phyloP scores from a whole-genome alignment of 305 asterid genomes.

The Fraxinus angustifolia region DNA sequence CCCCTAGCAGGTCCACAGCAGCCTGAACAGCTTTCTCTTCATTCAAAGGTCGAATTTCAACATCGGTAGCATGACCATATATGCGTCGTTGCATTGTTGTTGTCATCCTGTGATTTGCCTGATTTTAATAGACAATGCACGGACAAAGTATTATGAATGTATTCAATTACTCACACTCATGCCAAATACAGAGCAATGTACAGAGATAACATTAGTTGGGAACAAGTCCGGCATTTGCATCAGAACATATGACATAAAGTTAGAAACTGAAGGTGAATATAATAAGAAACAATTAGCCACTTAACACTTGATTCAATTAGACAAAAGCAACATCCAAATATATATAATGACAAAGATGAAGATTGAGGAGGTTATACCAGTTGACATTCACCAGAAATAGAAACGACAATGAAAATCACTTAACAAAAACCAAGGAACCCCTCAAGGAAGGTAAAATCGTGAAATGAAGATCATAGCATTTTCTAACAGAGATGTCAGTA shows the following conservation, averaged over 20 bases:
- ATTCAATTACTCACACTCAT: background rate
- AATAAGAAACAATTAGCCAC: background rate
- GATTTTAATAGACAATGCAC: slow-evolving; percentile 24
- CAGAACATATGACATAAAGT: background rate
- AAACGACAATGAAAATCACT: background rate
- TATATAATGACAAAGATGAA: background rate
- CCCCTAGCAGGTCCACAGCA: slow-evolving; percentile 86
- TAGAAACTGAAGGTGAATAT: background rate
- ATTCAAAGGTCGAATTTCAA: slow-evolving; percentile 83
- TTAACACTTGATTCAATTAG: background rate
- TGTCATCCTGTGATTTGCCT: slow-evolving; percentile 82
- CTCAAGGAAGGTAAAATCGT: background rate
- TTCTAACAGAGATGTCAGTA: background rate
- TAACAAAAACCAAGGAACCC: background rate
- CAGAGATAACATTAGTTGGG: background rate
- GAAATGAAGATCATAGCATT: background rate
- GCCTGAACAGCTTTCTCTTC: slow-evolving; percentile 97
- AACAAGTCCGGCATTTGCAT: background rate
- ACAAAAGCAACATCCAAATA: background rate
- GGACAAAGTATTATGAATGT: slow-evolving; percentile 16
- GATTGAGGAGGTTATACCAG: background rate
- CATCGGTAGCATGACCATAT: slow-evolving; percentile 93
- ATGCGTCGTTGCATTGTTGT: slow-evolving; percentile 85
- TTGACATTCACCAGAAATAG: background rate
- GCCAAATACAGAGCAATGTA: background rate